Base-by-base conservation (phyloP, 2,329 filamentous ascomycete species). In the Fusarium udum region DNA sequence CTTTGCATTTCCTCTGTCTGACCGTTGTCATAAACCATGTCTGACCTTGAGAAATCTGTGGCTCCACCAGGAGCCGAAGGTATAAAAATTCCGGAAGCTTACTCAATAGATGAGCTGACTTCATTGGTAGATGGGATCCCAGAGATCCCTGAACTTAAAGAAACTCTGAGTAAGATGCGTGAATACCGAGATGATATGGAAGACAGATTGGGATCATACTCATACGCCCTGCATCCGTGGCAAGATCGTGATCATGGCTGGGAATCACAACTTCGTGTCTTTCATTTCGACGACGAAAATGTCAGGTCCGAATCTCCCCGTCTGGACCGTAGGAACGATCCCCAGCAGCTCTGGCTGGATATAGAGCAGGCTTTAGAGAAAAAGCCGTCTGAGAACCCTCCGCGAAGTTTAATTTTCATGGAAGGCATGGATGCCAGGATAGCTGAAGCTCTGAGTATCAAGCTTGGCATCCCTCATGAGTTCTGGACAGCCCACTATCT, bases 391-490 rank as follows among this genome's bases (percentile, higher is more conserved):
- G 3, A 20, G 4, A 37, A 24, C 7, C 8, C n/a, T 4, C 32
- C 37, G 9, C 48, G 31, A 20, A 26, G 24, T 4, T 18, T 61
- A 13, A 37, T 56, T 2, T 39, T 61, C 0, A 40, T 61, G 18
- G 59, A 61, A 20, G 49, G 49, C 14, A 56, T 61, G 31, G 39
- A 61, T 8, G 11, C 59, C 24, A 56, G 59, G 12, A 56, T 56
- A n/a, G 49, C 49, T 22, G 59, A 61, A 2, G 59, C 24, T 18
- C 15, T 56, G 8, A 45, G 59, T 32, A 20, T 61, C 3, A 61
- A 31, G 4, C 28, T 56, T 13, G 32, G 20, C 1, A 56, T 56
- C 2, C 59, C 59, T 2, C 20, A 40, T 14, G 59, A 31, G 20
- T 56, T 61, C 20, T 61, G 59, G 49, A 31, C 18, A 20, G n/a